Percentiles rank a stretch among this genome's conserved stretches.
phyloP scores from a whole-genome alignment of 768 basidiomycete genomes.

The Leccinum aurantiacum region DNA sequence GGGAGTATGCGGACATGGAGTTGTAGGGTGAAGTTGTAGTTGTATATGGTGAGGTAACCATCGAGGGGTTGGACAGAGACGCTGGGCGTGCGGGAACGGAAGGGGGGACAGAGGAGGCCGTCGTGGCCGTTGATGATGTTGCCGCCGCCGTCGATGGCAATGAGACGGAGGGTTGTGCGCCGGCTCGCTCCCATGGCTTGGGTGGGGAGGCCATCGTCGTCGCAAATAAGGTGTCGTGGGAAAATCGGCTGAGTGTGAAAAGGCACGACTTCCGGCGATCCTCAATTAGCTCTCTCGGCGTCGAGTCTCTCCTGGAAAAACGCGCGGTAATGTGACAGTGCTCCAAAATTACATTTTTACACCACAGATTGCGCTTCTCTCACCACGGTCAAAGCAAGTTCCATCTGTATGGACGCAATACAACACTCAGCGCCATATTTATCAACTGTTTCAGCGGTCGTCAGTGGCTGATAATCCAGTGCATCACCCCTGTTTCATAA shows the following conservation, averaged over 20 bases:
- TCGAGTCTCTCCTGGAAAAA: no score
- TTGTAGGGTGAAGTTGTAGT: constrained; percentile 42
- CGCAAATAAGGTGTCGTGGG: constrained; percentile 14
- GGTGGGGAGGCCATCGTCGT: constrained; percentile 76
- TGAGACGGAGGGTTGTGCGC: constrained; percentile 34
- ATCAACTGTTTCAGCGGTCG: no score
- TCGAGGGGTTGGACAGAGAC: constrained; percentile 42
- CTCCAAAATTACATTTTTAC: no score
- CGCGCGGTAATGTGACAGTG: no score
- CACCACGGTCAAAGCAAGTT: no score
- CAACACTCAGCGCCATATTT: no score
- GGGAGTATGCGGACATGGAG: constrained; percentile 50
- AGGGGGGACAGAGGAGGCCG: constrained; percentile 36
- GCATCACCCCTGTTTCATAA: no score
- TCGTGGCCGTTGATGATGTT: constrained; percentile 19
- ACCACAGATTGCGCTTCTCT: no score
- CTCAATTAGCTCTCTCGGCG: no score
- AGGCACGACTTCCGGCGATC: no score
- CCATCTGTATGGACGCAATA: no score
- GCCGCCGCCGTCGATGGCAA: constrained; percentile 22
- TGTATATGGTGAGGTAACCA: constrained; percentile 35
- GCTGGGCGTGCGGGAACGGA: constrained; percentile 66
- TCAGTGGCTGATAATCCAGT: no score
- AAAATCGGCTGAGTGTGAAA: constrained; percentile 6
- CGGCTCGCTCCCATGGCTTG: constrained; percentile 84